phyloP scores from a whole-genome alignment of 2,329 filamentous ascomycete species.

The Scedosporium minutisporum region DNA sequence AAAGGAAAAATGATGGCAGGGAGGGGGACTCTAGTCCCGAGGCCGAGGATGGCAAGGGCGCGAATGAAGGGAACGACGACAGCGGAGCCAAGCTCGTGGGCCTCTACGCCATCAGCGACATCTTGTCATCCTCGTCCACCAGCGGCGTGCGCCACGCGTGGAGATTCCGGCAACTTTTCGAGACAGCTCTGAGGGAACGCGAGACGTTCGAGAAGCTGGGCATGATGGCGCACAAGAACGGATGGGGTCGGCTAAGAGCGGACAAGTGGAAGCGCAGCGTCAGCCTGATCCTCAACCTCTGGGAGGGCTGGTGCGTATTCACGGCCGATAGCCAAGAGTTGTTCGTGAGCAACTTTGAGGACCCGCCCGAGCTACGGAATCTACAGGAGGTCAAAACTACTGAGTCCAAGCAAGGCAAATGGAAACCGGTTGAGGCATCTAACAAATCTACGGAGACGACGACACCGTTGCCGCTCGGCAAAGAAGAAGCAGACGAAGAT shows the following conservation, averaged over 20 bases:
- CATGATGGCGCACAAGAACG: constrained; percentile 57
- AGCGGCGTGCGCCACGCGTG: constrained; percentile 75
- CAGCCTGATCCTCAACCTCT: constrained; percentile 56
- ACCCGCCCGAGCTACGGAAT: constrained; percentile 42
- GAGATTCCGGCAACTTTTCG: constrained; percentile 76
- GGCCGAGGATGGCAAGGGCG: constrained; percentile 32
- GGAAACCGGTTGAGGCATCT: constrained; percentile 39
- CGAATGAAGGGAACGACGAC: constrained; percentile 38
- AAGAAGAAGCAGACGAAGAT: constrained; percentile 28
- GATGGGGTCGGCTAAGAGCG: constrained; percentile 72
- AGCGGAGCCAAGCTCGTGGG: constrained; percentile 69
- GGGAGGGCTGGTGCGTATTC: constrained; percentile 66
- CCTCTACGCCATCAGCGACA: constrained; percentile 68
- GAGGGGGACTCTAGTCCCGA: constrained; percentile 26
- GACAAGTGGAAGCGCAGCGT: constrained; percentile 81
- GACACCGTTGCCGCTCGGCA: constrained; percentile 11
- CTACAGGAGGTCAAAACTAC: constrained; percentile 18
- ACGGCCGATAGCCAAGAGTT: constrained; percentile 62
- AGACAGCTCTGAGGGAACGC: constrained; percentile 56
- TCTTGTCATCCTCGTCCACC: constrained; percentile 67
- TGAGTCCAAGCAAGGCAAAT: constrained; percentile 30
- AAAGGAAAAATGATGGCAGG: constrained; percentile 41
- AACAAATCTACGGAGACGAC: constrained; percentile 5
- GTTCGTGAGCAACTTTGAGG: constrained; percentile 62
- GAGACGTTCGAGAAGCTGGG: constrained; percentile 70